Evolutionary conservation across 306 rosid genomes (phyloP).

Genomic region (Oemleria cerasiformis): DNA sequence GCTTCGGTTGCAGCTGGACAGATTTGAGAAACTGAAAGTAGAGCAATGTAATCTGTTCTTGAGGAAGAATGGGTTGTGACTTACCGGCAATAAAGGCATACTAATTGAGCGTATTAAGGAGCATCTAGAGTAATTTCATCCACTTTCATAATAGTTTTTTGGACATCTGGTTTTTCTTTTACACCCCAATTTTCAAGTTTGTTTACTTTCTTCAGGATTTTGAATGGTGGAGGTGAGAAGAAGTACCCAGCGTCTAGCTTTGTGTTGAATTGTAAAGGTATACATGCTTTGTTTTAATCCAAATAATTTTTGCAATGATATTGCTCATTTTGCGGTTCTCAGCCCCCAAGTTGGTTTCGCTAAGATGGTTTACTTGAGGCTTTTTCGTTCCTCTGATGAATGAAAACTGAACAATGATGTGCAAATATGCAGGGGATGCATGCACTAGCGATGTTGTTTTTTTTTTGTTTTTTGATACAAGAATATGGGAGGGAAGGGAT

Average conservation of each 20-base stretch:
- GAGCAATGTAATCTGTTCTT: conserved; percentile 72
- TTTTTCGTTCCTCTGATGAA: no score
- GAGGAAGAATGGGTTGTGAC: conserved; percentile 72
- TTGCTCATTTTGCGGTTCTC: not conserved
- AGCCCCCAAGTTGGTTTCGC: no score
- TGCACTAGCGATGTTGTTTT: conserved; percentile 86
- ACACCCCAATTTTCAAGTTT: conserved; percentile 18
- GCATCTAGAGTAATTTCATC: conserved; percentile 57
- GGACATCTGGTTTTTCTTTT: conserved; percentile 8
- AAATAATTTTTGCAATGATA: not conserved
- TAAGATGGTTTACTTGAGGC: no score
- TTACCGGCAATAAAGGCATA: conserved; percentile 68
- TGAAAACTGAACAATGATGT: no score
- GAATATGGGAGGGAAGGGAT: no score
- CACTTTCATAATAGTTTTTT: not conserved
- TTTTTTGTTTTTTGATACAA: no score
- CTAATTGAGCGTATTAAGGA: conserved; percentile 71
- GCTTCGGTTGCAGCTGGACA: conserved; percentile 45
- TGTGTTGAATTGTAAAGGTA: conserved; percentile 81
- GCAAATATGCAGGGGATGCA: conserved; percentile 80
- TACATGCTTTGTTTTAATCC: not conserved
- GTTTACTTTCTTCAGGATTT: conserved; percentile 50
- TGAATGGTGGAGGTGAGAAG: conserved; percentile 71
- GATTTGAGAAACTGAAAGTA: conserved; percentile 65
- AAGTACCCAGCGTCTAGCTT: conserved; percentile 66